A percentile compares a stretch with the other conserved stretches of the same genome.
These are phyloP conservation scores for Trichomonascaceae sp. DNA, from an alignment of 1,139 yeast genomes.

Conservation along the genomic window DNA sequence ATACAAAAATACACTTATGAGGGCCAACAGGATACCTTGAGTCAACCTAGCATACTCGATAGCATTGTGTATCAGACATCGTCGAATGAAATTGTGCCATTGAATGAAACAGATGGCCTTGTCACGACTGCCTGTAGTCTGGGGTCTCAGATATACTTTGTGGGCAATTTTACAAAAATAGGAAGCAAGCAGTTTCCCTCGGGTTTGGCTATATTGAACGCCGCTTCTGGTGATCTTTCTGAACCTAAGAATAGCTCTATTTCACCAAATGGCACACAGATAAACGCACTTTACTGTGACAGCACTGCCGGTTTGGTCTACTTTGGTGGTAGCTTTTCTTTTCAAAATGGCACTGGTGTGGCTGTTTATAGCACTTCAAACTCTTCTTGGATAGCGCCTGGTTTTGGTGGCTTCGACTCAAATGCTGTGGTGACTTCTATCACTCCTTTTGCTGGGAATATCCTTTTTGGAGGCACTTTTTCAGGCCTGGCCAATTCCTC, in stretches of 20 bases:
- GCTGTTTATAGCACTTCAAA: slow-evolving; percentile 57
- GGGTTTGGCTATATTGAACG: slow-evolving; percentile 53
- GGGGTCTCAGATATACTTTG: slow-evolving; percentile 43
- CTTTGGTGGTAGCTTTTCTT: slow-evolving; percentile 74
- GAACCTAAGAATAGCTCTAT: slow-evolving; percentile 36
- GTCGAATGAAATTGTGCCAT: slow-evolving; percentile 18
- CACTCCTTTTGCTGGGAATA: slow-evolving; percentile 41
- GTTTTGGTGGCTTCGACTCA: slow-evolving; percentile 73
- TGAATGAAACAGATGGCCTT: slow-evolving; percentile 27
- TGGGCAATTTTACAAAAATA: slow-evolving; percentile 36
- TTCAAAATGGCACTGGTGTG: slow-evolving; percentile 52
- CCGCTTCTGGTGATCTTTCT: slow-evolving; percentile 40
- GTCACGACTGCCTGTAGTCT: slow-evolving; percentile 30
- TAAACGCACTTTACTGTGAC: slow-evolving; percentile 47
- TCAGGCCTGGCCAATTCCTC: slow-evolving; percentile 50
- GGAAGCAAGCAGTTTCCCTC: slow-evolving; percentile 38
- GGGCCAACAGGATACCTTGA: slow-evolving; percentile 39
- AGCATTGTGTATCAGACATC: slow-evolving; percentile 23
- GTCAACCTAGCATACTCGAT: slow-evolving; percentile 19
- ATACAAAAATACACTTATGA: slow-evolving; percentile 50
- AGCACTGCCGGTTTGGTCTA: slow-evolving; percentile 49
- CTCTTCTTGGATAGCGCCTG: slow-evolving; percentile 42
- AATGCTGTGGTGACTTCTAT: slow-evolving; percentile 63
- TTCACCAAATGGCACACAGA: slow-evolving; percentile 41
- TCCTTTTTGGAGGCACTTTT: slow-evolving; percentile 79